Evolutionary conservation across 257 asterid species (phyloP).

Genomic region (Haberlea rhodopensis): DNA sequence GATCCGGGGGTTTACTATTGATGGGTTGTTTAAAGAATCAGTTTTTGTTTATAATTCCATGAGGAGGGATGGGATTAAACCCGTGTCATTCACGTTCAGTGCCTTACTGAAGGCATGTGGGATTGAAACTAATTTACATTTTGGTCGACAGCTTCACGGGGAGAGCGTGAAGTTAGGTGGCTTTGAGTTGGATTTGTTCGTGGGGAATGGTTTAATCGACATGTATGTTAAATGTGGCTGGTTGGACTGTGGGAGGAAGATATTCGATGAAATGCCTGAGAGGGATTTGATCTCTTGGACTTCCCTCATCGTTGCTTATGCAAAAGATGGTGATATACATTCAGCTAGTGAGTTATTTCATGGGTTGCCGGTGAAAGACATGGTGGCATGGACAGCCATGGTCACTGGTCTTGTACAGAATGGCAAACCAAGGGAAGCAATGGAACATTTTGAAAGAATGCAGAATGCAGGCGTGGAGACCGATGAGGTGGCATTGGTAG

Average conservation of each 20-base stretch:
- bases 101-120: conserved; percentile 60
- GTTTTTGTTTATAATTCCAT: conserved; percentile 49
- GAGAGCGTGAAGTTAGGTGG: conserved; percentile 73
- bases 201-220: conserved; percentile 55
- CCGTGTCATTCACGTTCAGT: conserved; percentile 72
- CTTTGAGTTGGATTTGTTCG: conserved; percentile 48
- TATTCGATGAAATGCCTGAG: conserved; percentile 81
- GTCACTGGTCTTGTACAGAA: conserved; percentile 77
- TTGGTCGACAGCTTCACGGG: conserved; percentile 70
- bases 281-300: conserved; percentile 71
- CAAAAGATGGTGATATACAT: conserved; percentile 58
- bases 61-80: conserved; percentile 47
- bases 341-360: conserved; percentile 55
- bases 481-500: conserved; percentile 65
- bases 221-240: conserved; percentile 69
- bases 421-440: conserved; percentile 62
- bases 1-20: conserved; percentile 56
- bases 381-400: conserved; percentile 86
- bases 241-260: conserved; percentile 49
- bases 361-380: conserved; percentile 55
- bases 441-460: conserved; percentile 67
- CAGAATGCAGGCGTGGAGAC: conserved; percentile 50
- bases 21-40: conserved; percentile 45
- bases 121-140: conserved; percentile 29
- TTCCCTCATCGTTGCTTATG: conserved; percentile 55